Evolutionary conservation across 805 yeast species (phyloP), one percentile per base, ranked within the genome.

Genomic region (Yarrowia deformans): DNA sequence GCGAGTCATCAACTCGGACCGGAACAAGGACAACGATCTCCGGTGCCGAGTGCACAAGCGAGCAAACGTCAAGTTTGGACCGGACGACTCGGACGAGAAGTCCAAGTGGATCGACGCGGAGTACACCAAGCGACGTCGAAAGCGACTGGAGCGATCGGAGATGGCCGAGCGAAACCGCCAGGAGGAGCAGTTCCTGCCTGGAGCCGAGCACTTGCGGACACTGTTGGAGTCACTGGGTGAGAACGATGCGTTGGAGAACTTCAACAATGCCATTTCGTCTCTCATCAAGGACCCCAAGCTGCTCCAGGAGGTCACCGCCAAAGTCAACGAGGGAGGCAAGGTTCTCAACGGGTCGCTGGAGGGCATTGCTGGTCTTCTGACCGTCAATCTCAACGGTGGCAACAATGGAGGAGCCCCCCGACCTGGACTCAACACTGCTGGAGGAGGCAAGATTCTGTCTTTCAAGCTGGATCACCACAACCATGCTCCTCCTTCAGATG

Each of bases 11-110:
- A 92, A 94, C 75, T 84, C 85, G 9, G 89, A 89, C 70, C 83
- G 95, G 72, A 93, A 93, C 77, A 89, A 91, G 79, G 97, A 93
- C 77, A 89, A 91, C 74, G 98, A 94, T 75, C 81, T 94, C 68
- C 83, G 97, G 67, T 86, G 90, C 0, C 82, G 98, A 69, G 88
- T 94, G 23, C 83, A 85, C 72, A 89, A 88, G 72, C 82, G 95
- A 49, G 97, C 98, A 0, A 81, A 80, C 46, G 79, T 78, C 19
- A 79, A 89, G 72, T 93, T 86, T 79, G 95, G 97, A 0, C 84
- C 81, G 10, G 81, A 79, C 0, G 79, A 88, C 12, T 86, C 84
- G 55, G 84, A 86, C 71, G 82, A 81, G 68, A 76, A 78, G 50
- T n/a, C 60, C 8, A 80, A 83, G 49, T 94, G 98, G 98, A 83